Evolutionary conservation across 2,329 filamentous ascomycete genomes (phyloP), one percentile per base, ranked within the genome.

Genomic region (Chaetothyriales sp.): DNA sequence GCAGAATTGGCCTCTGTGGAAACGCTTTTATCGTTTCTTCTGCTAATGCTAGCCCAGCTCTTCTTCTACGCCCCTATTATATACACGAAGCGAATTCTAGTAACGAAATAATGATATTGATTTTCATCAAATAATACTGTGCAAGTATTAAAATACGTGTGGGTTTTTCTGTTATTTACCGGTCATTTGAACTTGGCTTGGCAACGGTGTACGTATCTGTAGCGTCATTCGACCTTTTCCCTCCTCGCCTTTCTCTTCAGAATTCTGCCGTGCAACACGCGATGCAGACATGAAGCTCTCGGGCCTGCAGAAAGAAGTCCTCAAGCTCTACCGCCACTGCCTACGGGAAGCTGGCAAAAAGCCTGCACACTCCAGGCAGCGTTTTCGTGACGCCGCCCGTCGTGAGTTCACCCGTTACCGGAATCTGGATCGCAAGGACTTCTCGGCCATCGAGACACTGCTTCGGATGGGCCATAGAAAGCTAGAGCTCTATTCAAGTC

Each of bases 281-380:
- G 32, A 39, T 39, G 32, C 32, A 39, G 32, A 15, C 32, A 39
- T 39, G 32, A 39, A 15, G 12, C 72, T 89, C 22, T 94, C 89
- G 6, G 92, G 92, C 36, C 73, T 96, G n/a, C 90, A 96, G 65
- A 83, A 79, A 61, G 87, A 95, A 62, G 90, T 95, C 2, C 68
- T 96, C 48, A 75, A 80, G 32, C 77, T 98, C 12, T 98, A 96
- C 66, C 81, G 90, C 52, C 78, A 80, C 63, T 96, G 90, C 62
- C 72, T 98, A 22, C 79, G 89, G 53, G 86, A 85, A 62, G 81
- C 83, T 53, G 79, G 83, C 53, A 82, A 81, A 62, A 96, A 98
- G 66, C 87, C 89, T 47, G 64, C 28, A 46, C 22, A 28, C 39
- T 50, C 46, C 44, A 48, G 43, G 48, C 51, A 44, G 50, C 25